Percentiles rank a stretch among this genome's conserved stretches.
Evolutionary conservation across 192 early-diverging fungal species (phyloP).

Genomic region (Podila horticola): DNA sequence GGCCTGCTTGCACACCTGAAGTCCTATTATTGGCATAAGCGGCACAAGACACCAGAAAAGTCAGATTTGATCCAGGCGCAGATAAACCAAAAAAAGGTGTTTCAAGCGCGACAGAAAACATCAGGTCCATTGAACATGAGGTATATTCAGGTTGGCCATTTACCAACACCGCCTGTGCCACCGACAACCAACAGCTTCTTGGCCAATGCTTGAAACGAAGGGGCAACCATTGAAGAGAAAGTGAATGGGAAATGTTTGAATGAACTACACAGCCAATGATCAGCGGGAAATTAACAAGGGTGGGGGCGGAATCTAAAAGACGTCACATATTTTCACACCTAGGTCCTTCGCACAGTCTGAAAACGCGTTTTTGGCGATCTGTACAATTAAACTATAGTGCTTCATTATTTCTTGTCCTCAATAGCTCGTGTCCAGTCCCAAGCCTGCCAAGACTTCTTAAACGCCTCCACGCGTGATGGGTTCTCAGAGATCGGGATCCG

Average conservation of each 20-base stretch:
- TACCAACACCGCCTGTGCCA: constrained; percentile 48
- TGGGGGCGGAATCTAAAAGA: too few relatives aligned
- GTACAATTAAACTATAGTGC: too few relatives aligned
- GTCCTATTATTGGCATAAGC: constrained; percentile 37
- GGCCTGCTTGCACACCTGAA: constrained; percentile 57
- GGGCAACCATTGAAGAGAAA: constrained; percentile 30
- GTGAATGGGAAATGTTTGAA: too few relatives aligned
- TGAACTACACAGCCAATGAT: too few relatives aligned
- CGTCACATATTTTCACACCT: too few relatives aligned
- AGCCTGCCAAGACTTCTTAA: constrained; percentile 74
- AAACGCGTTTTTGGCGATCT: too few relatives aligned
- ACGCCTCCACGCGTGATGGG: constrained; percentile 62
- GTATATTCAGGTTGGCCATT: neutral
- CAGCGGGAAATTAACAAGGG: too few relatives aligned
- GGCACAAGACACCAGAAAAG: neutral
- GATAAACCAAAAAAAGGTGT: neutral
- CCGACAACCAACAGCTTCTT: constrained; percentile 48
- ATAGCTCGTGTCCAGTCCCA: constrained; percentile 89
- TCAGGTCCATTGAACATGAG: neutral
- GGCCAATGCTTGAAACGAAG: constrained; percentile 39
- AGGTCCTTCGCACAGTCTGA: too few relatives aligned
- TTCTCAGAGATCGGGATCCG: constrained; percentile 67
- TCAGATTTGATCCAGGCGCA: neutral
- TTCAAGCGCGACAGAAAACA: neutral
- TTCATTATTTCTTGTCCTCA: constrained; percentile 38